Conservation (phyloP, 306 rosid species). For the Pyrus pyrifolia region DNA sequence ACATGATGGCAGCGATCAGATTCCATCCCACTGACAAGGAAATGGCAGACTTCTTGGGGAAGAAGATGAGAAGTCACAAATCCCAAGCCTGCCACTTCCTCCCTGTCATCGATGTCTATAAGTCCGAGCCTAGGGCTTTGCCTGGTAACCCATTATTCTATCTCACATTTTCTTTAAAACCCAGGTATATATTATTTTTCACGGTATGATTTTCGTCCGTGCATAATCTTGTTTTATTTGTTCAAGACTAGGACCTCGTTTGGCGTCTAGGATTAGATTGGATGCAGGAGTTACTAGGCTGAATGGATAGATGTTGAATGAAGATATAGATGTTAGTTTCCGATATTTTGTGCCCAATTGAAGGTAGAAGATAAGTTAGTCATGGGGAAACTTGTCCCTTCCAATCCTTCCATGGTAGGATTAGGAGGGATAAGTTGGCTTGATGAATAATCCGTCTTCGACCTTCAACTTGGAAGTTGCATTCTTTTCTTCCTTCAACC, state of each 20-base stretch:
- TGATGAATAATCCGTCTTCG: too few relatives aligned
- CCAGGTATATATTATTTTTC: not conserved
- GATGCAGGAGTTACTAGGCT: too few relatives aligned
- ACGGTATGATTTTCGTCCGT: not conserved
- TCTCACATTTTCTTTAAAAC: not conserved
- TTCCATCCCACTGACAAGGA: not conserved
- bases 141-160: conserved; percentile 20
- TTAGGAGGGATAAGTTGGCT: conserved; percentile 16
- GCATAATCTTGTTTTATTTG: not conserved
- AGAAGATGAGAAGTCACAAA: conserved; percentile 22
- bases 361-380: too few relatives aligned
- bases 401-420: too few relatives aligned
- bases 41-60: conserved; percentile 8
- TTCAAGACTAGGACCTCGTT: too few relatives aligned
- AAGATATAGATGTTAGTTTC: too few relatives aligned
- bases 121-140: conserved; percentile 42
- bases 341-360: too few relatives aligned
- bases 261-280: too few relatives aligned
- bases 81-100: conserved; percentile 1
- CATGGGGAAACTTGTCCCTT: too few relatives aligned
- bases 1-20: not conserved
- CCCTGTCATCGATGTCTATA: conserved; percentile 33
- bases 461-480: too few relatives aligned
- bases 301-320: too few relatives aligned
- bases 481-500: too few relatives aligned